phyloP scores from a whole-genome alignment of 345 rosid species.

The Triadica sebifera region DNA sequence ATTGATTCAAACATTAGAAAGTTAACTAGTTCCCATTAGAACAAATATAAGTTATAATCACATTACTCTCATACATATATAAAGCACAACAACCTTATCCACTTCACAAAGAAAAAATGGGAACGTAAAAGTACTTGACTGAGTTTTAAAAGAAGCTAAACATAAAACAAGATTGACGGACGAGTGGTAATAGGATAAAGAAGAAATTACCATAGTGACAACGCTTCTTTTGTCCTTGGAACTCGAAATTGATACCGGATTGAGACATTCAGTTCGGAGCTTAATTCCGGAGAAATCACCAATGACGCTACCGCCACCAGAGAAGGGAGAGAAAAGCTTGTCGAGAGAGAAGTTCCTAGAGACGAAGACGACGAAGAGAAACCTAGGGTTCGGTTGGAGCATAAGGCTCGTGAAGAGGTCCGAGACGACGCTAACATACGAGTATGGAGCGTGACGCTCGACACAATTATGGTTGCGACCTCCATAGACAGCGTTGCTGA shows the following conservation, averaged over 20 bases:
- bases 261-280: conserved; percentile 44
- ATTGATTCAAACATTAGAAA: background rate
- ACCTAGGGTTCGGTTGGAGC: conserved; percentile 23
- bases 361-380: conserved; percentile 30
- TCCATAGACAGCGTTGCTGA: conserved; percentile 37
- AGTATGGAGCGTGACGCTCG: conserved; percentile 42
- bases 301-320: conserved; percentile 43
- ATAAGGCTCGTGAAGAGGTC: conserved; percentile 27
- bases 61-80: background rate
- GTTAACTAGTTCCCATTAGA: background rate
- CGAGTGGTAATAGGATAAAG: background rate
- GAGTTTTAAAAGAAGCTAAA: no score
- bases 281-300: conserved; percentile 53
- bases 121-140: background rate
- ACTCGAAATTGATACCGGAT: conserved; percentile 44
- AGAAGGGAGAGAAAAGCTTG: conserved; percentile 44
- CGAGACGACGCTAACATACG: conserved; percentile 38
- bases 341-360: conserved; percentile 46
- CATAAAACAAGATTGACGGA: background rate
- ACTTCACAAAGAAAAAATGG: no score
- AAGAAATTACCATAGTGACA: conserved; percentile 62
- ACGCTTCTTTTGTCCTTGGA: conserved; percentile 66
- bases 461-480: conserved; percentile 41
- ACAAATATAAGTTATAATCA: background rate
- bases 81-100: background rate